Conservation (phyloP, 1,284 basidiomycete species). For the Hypsizygus ulmarius region DNA sequence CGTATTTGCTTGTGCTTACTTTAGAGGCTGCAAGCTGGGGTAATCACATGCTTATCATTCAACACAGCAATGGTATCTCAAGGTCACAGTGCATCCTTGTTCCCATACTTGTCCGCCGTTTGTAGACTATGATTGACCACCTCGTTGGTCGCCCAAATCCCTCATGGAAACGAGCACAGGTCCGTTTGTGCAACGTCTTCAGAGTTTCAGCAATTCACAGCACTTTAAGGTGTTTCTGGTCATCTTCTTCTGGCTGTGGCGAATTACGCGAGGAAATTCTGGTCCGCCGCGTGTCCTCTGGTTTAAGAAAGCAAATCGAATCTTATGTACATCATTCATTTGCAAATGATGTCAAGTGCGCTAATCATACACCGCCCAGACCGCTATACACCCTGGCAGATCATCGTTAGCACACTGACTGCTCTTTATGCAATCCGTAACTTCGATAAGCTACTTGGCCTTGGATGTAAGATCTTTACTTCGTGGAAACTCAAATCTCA, state of each 20-base stretch:
- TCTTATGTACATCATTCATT: slow-evolving; percentile 48
- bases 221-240: slow-evolving; percentile 73
- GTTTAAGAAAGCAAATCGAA: slow-evolving; percentile 57
- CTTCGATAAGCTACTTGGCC: slow-evolving; percentile 83
- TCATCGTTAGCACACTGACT: slow-evolving; percentile 85
- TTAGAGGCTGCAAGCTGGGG: slow-evolving; percentile 6
- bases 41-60: slow-evolving; percentile 18
- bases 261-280: slow-evolving; percentile 69
- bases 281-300: slow-evolving; percentile 64
- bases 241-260: slow-evolving; percentile 87
- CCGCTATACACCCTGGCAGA: slow-evolving; percentile 92
- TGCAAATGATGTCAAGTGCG: neutral
- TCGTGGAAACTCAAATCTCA: slow-evolving; percentile 1
- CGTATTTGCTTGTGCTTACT: slow-evolving; percentile 7
- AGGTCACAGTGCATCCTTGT: neutral
- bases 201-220: neutral
- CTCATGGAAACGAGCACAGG: slow-evolving; percentile 75
- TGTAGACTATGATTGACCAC: slow-evolving; percentile 74
- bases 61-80: neutral
- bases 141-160: slow-evolving; percentile 75
- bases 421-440: slow-evolving; percentile 83
- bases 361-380: slow-evolving; percentile 40
- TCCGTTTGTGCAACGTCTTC: slow-evolving; percentile 23
- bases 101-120: slow-evolving; percentile 15
- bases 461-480: slow-evolving; percentile 61